Percentiles rank a stretch among this genome's conserved stretches.
Evolutionary conservation across 805 yeast species (phyloP).

Genomic region (Saturnispora hagleri): DNA sequence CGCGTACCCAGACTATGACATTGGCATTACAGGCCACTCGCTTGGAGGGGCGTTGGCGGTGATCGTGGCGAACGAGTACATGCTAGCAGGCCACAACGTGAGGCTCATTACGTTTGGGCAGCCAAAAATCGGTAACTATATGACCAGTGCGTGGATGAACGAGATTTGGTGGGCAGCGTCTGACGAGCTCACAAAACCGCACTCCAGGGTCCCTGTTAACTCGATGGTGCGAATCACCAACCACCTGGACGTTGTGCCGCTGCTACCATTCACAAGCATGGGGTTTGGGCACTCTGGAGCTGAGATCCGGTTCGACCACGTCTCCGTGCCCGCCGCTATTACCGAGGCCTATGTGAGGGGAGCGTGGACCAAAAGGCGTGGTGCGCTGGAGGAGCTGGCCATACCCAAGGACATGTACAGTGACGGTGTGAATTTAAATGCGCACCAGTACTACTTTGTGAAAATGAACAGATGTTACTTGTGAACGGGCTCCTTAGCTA

Average conservation of each 20-base stretch:
- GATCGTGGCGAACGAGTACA: constrained; percentile 53
- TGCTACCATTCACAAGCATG: constrained; percentile 43
- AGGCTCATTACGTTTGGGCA: constrained; percentile 51
- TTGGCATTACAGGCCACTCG: constrained; percentile 64
- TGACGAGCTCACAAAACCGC: background rate
- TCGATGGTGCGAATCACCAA: constrained; percentile 52
- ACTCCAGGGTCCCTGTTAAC: constrained; percentile 20
- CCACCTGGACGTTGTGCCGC: constrained; percentile 48
- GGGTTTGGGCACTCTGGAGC: constrained; percentile 38
- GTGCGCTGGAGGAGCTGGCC: background rate
- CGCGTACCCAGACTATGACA: constrained; percentile 37
- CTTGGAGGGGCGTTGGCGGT: constrained; percentile 57
- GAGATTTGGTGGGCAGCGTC: constrained; percentile 27
- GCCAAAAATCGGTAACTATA: constrained; percentile 53
- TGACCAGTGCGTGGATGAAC: constrained; percentile 45
- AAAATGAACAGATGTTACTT: background rate
- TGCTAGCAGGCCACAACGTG: constrained; percentile 44
- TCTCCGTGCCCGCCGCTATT: constrained; percentile 22
- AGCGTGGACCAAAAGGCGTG: background rate
- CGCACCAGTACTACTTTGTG: background rate
- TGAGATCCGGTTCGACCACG: constrained; percentile 37
- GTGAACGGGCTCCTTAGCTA: background rate
- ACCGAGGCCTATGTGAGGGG: background rate
- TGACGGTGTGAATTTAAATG: background rate
- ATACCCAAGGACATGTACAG: background rate